Percentiles rank a stretch among this genome's conserved stretches.
These are phyloP conservation scores for Yamadazyma pseudoaaseri DNA, from an alignment of 1,139 yeast genomes.

Conservation along the genomic window DNA sequence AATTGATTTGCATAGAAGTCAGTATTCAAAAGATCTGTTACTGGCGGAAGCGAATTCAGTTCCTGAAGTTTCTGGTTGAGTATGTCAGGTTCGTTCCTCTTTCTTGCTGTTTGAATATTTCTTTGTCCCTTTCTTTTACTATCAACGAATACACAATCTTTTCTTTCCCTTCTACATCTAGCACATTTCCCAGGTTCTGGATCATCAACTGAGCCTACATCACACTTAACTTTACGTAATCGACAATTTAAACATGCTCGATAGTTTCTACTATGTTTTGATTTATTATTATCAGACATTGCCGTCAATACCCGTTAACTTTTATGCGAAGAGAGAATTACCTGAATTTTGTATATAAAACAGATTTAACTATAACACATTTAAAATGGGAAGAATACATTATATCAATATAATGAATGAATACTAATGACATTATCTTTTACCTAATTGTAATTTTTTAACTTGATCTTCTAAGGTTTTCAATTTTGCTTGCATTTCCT, in stretches of 20 bases:
- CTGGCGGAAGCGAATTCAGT: conserved; percentile 1
- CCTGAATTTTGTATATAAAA: neutral
- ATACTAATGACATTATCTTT: conserved; percentile 20
- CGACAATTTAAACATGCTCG: conserved; percentile 85
- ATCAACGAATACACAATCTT: conserved; percentile 76
- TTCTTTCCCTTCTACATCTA: conserved; percentile 76
- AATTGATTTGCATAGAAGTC: neutral
- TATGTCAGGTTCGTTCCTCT: conserved; percentile 11
- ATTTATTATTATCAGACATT: conserved; percentile 7
- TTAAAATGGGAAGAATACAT: too few species aligned
- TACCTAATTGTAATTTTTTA: conserved; percentile 58
- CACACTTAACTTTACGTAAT: conserved; percentile 80
- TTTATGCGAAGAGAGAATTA: neutral
- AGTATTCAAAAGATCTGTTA: conserved; percentile 1
- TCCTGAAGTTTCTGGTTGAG: neutral
- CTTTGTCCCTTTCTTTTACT: conserved; percentile 56
- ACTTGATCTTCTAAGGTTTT: conserved; percentile 74
- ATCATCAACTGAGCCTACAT: conserved; percentile 69
- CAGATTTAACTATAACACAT: neutral
- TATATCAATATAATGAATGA: neutral
- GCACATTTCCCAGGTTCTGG: conserved; percentile 85
- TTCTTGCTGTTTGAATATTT: conserved; percentile 25
- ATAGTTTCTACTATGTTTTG: conserved; percentile 59
- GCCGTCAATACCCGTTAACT: conserved; percentile 13
- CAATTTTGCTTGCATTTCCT: conserved; percentile 76